Evolutionary conservation across 495 filamentous ascomycete genomes (phyloP).

Genomic region (Penicillium atrosanguineum): DNA sequence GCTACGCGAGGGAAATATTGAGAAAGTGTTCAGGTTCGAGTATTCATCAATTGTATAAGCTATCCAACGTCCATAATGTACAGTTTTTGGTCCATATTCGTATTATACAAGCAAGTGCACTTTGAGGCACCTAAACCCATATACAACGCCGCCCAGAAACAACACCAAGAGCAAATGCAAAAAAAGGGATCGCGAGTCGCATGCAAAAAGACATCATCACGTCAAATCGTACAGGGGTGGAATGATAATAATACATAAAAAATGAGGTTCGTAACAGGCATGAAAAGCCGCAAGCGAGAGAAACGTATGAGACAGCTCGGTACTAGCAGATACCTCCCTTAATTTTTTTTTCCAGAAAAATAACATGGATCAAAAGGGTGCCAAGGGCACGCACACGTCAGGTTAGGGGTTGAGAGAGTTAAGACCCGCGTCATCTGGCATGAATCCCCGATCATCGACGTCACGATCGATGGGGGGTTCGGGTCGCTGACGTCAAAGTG

Average conservation of each 20-base stretch:
- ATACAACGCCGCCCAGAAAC: slow-evolving; percentile 9
- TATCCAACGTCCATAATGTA: slow-evolving; percentile 2
- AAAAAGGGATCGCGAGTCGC: slow-evolving; percentile 8
- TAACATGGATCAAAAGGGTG: slow-evolving; percentile 12
- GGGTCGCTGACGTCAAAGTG: background rate
- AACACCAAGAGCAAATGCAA: slow-evolving; percentile 22
- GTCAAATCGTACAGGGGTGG: slow-evolving; percentile 24
- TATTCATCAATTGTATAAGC: background rate
- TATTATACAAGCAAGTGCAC: slow-evolving; percentile 5
- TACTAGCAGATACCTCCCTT: slow-evolving; percentile 18
- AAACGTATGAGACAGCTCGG: slow-evolving; percentile 17
- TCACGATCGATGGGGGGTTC: background rate
- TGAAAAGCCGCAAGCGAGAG: slow-evolving; percentile 22
- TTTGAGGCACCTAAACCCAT: background rate
- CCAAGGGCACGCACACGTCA: slow-evolving; percentile 21
- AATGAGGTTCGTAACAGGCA: slow-evolving; percentile 23
- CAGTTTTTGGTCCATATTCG: slow-evolving; percentile 1
- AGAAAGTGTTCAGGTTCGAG: background rate
- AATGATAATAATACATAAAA: slow-evolving; percentile 21
- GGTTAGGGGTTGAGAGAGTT: slow-evolving; percentile 1
- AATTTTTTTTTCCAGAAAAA: slow-evolving; percentile 2
- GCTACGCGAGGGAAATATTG: too few relatives aligned
- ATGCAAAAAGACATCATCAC: slow-evolving; percentile 26
- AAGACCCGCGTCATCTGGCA: background rate
- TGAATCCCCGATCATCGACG: background rate